Conservation (phyloP, 805 yeast genomes). For the Candida montana region DNA sequence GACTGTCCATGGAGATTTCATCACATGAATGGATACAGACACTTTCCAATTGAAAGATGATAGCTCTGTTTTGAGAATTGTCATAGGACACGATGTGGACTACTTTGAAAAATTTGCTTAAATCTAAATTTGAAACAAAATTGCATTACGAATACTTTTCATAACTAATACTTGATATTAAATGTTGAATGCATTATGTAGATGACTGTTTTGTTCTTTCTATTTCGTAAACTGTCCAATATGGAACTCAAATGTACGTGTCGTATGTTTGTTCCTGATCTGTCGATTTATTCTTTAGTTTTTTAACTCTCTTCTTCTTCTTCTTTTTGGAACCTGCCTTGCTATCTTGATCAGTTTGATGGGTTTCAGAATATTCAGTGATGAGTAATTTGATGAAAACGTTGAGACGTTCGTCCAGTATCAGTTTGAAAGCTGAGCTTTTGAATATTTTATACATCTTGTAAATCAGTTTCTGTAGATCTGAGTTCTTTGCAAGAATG, state of each 20-base stretch:
- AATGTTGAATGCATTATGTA: no score
- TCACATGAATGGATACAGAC: constrained; percentile 33
- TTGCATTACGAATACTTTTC: background rate
- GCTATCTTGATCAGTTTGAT: background rate
- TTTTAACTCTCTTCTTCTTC: background rate
- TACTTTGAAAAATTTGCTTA: background rate
- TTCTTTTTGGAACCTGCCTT: background rate
- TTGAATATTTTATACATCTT: constrained; percentile 10
- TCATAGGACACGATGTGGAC: no score
- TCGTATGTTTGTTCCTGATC: background rate
- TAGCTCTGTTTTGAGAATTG: background rate
- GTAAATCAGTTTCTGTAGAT: constrained; percentile 10
- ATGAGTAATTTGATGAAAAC: constrained; percentile 8
- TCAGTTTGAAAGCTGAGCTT: constrained; percentile 9
- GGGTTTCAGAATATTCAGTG: constrained; percentile 1
- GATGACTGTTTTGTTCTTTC: no score
- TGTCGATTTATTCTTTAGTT: background rate
- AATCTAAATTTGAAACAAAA: no score
- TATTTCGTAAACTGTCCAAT: no score
- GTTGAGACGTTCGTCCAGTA: constrained; percentile 18
- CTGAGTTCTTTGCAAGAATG: constrained; percentile 8
- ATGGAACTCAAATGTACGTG: background rate
- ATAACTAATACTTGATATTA: background rate
- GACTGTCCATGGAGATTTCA: constrained; percentile 65
- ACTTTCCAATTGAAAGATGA: constrained; percentile 14